Base-by-base conservation (phyloP, 306 rosid species). In the Adenanthera pavonina region DNA sequence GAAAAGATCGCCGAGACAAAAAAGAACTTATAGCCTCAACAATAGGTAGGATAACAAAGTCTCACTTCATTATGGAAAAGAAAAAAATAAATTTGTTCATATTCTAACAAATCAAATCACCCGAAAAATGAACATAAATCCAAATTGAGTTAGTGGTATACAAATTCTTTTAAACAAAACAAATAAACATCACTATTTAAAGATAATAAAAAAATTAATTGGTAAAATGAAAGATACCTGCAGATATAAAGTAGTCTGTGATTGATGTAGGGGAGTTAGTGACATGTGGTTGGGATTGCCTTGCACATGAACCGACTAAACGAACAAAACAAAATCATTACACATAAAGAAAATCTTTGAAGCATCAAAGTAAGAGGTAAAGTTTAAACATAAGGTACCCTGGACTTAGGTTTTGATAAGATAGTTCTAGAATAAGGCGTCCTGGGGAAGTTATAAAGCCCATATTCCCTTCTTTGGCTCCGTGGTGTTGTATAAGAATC, bases 341-440 rank as follows among this genome's bases (percentile, higher is more conserved):
- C 4, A 60, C 5, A n/a, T 61, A 59, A 35, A 61, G 60, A 62
- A 48, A 75, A 35, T 76, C 46, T 41, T 14, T 74, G 44, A 80
- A 78, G 60, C 70, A 76, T 52, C 8, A 67, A 53, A 83, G 82
- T 17, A 60, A 70, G 82, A 73, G 53, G 61, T 15, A 51, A 75
- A 69, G 52, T 62, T 54, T 25, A 64, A 69, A 83, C 13, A 82
- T 68, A 70, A 82, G 68, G 72, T 82, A 92, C 99, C 92, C 89
- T 89, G 65, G 95, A 83, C 91, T 90, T 92, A 5, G 97, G 82
- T 76, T 86, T 95, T 2, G 94, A 88, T 76, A 87, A 89, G 66
- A 89, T 92, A 69, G 93, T 88, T 88, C 97, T 85, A 76, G 99
- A 93, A 85, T 95, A 95, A 70, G 97, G 99, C 62, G 97, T 95